Evolutionary conservation across 805 yeast species (phyloP).

Genomic region (Alloascoidea hylecoeti): DNA sequence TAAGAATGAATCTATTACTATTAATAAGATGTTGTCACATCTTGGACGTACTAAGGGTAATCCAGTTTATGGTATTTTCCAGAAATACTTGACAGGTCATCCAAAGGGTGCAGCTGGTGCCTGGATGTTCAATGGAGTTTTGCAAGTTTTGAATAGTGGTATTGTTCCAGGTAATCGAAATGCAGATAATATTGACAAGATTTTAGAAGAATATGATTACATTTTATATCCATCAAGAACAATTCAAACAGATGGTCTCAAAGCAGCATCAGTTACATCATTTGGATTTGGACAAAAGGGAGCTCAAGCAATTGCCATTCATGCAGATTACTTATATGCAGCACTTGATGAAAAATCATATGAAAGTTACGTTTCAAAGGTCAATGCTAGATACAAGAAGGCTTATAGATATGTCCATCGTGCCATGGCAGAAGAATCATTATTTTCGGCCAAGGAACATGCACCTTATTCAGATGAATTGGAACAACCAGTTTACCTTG

Average conservation of each 20-base stretch:
- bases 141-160: conserved; percentile 87
- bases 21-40: conserved; percentile 87
- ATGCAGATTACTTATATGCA: conserved; percentile 88
- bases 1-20: conserved; percentile 90
- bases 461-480: conserved; percentile 86
- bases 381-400: conserved; percentile 66
- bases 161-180: conserved; percentile 97
- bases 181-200: conserved; percentile 88
- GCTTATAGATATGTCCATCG: conserved; percentile 94
- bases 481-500: conserved; percentile 85
- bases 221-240: conserved; percentile 91
- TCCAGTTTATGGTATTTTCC: conserved; percentile 97
- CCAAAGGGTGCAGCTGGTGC: conserved; percentile 99
- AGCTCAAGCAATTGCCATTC: conserved; percentile 85
- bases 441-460: conserved; percentile 86
- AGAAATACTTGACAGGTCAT: conserved; percentile 97
- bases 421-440: conserved; percentile 79
- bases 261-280: conserved; percentile 93
- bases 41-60: conserved; percentile 96
- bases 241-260: conserved; percentile 90
- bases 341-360: conserved; percentile 62
- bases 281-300: conserved; percentile 99
- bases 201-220: conserved; percentile 71
- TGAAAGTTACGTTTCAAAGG: conserved; percentile 57
- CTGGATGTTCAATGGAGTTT: conserved; percentile 98